phyloP scores from a whole-genome alignment of 2,329 filamentous ascomycete species.

The Coniochaeta ligniaria region DNA sequence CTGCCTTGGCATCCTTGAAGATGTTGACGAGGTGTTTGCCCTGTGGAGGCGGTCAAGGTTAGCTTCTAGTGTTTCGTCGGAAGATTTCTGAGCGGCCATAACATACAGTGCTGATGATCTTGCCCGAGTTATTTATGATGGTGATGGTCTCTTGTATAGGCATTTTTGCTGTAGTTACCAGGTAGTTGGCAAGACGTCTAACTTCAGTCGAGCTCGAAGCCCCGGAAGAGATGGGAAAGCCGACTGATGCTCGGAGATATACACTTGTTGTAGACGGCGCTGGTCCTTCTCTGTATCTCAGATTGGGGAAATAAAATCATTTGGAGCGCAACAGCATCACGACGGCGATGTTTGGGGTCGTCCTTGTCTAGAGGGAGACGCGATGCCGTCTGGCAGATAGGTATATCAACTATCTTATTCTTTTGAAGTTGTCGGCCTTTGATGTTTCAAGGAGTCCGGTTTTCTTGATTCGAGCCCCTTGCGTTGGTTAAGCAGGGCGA shows the following conservation, averaged over 20 bases:
- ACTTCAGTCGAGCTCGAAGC: background rate
- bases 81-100: background rate
- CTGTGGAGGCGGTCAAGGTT: slow-evolving; percentile 32
- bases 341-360: background rate
- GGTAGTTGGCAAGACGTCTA: background rate
- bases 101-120: slow-evolving; percentile 81
- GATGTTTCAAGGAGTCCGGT: background rate
- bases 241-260: background rate
- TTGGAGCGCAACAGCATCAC: background rate
- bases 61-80: background rate
- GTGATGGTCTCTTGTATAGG: slow-evolving; percentile 66
- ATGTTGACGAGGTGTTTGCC: slow-evolving; percentile 85
- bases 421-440: background rate
- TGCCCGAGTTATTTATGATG: slow-evolving; percentile 84
- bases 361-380: background rate
- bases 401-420: background rate
- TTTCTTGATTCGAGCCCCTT: background rate
- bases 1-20: slow-evolving; percentile 85
- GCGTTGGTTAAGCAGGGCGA: background rate
- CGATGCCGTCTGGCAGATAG: background rate
- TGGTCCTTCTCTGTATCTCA: background rate
- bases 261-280: background rate
- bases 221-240: background rate
- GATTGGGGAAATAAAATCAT: background rate
- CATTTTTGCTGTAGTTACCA: slow-evolving; percentile 20